phyloP scores from a whole-genome alignment of 352 stramenopile species.

The Phytophthora palmivora region DNA sequence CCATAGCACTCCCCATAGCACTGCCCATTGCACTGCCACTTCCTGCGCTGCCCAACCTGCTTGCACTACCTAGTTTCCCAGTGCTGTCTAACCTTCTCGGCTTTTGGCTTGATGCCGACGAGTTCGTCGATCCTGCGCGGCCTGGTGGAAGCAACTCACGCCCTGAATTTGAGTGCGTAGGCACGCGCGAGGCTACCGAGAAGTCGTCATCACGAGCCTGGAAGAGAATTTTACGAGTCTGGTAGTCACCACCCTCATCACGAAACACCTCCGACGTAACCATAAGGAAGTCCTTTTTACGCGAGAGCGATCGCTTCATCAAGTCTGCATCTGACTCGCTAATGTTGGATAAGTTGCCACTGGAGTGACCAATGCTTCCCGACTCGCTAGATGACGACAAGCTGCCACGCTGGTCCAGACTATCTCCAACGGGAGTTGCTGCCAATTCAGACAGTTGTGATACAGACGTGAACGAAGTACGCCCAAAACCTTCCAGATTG shows the following conservation, averaged over 20 bases:
- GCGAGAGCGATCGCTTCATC: constrained; percentile 84
- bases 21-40: constrained; percentile 28
- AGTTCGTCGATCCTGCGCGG: constrained; percentile 47
- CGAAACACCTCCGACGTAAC: constrained; percentile 91
- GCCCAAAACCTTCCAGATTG: constrained; percentile 65
- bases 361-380: constrained; percentile 31
- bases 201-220: constrained; percentile 88
- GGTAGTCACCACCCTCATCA: constrained; percentile 84
- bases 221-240: constrained; percentile 90
- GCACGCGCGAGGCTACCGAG: constrained; percentile 80
- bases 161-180: constrained; percentile 72
- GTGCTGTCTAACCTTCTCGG: constrained; percentile 36
- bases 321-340: constrained; percentile 65
- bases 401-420: constrained; percentile 43
- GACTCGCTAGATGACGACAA: constrained; percentile 59
- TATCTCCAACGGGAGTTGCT: constrained; percentile 33
- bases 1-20: constrained; percentile 23
- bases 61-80: constrained; percentile 23
- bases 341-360: constrained; percentile 36
- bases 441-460: constrained; percentile 67
- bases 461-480: constrained; percentile 81
- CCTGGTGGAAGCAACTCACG: constrained; percentile 51
- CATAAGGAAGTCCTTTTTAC: constrained; percentile 92
- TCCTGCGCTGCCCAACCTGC: too few species aligned
- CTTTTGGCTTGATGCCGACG: constrained; percentile 51